Evolutionary conservation across 768 basidiomycete genomes (phyloP), one percentile per base, ranked within the genome.

Genomic region (Sarcodon sp.): DNA sequence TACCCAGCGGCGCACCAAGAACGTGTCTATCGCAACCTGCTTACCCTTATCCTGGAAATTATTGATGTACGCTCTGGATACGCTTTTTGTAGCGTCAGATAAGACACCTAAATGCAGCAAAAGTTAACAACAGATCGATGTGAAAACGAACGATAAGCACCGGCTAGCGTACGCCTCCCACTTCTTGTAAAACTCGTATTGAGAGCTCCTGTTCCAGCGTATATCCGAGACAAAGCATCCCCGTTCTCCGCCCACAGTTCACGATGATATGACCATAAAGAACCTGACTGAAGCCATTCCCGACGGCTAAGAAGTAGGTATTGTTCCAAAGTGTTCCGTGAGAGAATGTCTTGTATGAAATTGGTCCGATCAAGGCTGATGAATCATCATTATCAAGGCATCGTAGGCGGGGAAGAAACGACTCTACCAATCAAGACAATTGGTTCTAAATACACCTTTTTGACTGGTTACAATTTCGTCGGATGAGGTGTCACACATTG

Each of bases 211-310:
- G 87, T 89, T 35, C 87, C 96, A 36, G 93, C 93, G 63, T 99
- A 99, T 54, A 94, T 94, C 49, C 83, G 81, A 13, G 88, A 91
- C 35, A 99, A 62, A 0, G 88, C 87, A 60, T 96, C 92, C 10
- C 92, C 92, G 57, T 91, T 94, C 68, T 93, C 94, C 1, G 96
- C 96, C 93, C 93, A 99, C 4, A 98, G 68, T 60, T 93, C 87
- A 16, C 93, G 80, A 63, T 98, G 94, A 43, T 87, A 71, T 0
- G 77, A 71, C 89, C 92, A 97, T 8, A 98, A 68, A 7, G 74
- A 65, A 49, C 68, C 70, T 8, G 79, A 78, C 46, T 75, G 72
- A 31, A 79, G 58, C 85, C 87, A 92, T 59, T 84, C 83, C 1
- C 80, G 77, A 36, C 80, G 80, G 45, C 87, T 78, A 35, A 90